A percentile compares a stretch with the other conserved stretches of the same genome.
phyloP scores from a whole-genome alignment of 371 early-diverging fungal species.

The Haplosporangium sp. region DNA sequence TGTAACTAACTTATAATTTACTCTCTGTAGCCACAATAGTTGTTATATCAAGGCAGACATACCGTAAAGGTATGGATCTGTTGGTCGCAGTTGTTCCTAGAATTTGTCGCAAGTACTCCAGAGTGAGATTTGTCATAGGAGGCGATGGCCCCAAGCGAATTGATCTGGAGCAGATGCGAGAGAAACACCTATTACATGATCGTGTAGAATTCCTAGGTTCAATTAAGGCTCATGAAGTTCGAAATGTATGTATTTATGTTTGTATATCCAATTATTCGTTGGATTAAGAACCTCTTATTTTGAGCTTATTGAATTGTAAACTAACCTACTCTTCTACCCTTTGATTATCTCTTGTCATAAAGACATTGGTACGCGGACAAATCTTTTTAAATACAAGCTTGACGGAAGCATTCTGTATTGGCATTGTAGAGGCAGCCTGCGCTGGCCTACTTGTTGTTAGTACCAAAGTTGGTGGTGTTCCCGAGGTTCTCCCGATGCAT shows the following conservation, averaged over 20 bases:
- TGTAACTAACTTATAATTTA: not conserved
- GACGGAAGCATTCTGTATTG: conserved; percentile 99
- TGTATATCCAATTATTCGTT: not conserved
- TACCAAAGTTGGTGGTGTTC: conserved; percentile 99
- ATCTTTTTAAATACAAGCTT: conserved; percentile 99
- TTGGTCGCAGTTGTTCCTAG: conserved; percentile 93
- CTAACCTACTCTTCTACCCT: not conserved
- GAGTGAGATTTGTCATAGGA: conserved; percentile 94
- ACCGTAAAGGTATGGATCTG: conserved; percentile 97
- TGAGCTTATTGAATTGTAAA: not conserved
- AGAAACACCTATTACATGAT: conserved; percentile 92
- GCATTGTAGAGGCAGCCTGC: conserved; percentile 98
- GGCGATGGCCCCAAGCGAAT: conserved; percentile 99
- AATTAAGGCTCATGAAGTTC: conserved; percentile 87
- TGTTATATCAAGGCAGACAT: conserved; percentile 94
- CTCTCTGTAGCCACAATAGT: conserved; percentile 85
- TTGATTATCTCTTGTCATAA: not conserved
- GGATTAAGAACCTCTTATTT: not conserved
- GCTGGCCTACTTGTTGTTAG: conserved; percentile 96
- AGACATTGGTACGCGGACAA: conserved; percentile 92
- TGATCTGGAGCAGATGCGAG: conserved; percentile 98
- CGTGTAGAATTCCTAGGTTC: conserved; percentile 94
- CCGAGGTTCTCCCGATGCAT: conserved; percentile 96
- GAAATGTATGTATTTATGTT: conserved; percentile 67
- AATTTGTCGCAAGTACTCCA: conserved; percentile 88